Base-by-base conservation (phyloP, 805 yeast genomes). In the Saturnispora sekii region DNA sequence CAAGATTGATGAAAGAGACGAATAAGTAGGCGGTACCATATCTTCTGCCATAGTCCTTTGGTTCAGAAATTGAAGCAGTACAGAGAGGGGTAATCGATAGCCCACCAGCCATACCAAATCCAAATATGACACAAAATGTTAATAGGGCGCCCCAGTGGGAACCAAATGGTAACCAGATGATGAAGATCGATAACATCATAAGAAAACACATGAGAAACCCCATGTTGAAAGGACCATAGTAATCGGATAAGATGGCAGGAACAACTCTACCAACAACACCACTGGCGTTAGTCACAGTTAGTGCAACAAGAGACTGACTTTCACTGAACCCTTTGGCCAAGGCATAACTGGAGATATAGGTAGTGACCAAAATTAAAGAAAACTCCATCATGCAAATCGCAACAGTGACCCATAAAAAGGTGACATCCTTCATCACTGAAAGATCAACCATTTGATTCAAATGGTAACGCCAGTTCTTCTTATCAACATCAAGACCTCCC, bases 111-210 rank as follows among this genome's bases (percentile, higher is more conserved):
- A 75, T 67, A 45, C 73, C 69, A 52, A 79, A 74, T 0, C 88
- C 88, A 54, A 72, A 75, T 2, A 73, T 40, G 0, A 67, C 72
- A 10, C 79, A 64, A 57, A 79, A 82, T 0, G 68, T 66, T 51
- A 76, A 73, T 40, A 80, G 59, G 0, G 67, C 71, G 1, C 60
- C 62, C 31, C 64, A 44, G 40, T 58, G 51, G 6, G 55, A 46
- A 0, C 85, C 87, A 47, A 79, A 73, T 1, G 89, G 88, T n/a
- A 80, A 60, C 88, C 88, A 81, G 16, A 63, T 32, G 11, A 68
- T 67, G 40, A 81, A 63, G 2, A 76, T 67, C n/a, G 74, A 58
- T 0, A 80, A 9, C 1, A 70, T 43, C 54, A 57, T 62, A 12
- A 74, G 63, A 2, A 46, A 40, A 58, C 73, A 71, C 37, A 63